Conservation (phyloP, 2,329 filamentous ascomycete genomes). For the Tolypocladium nubicola region DNA sequence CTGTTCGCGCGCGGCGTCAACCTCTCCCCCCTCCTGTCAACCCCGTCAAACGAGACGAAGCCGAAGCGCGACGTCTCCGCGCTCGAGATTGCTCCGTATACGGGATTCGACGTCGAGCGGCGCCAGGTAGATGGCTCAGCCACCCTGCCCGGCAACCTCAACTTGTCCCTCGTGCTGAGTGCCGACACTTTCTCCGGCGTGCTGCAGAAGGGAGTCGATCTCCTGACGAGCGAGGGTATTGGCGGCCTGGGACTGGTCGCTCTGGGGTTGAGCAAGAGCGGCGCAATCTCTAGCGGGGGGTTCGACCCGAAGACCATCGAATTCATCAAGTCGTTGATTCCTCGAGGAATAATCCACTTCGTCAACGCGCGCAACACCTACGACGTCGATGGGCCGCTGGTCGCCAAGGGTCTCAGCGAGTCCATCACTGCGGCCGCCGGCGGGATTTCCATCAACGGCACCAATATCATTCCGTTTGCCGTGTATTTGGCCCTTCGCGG, state of each 20-base stretch:
- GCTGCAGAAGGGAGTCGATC: conserved; percentile 16
- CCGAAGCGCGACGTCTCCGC: neutral
- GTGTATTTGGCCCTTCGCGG: conserved; percentile 3
- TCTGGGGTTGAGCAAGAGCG: conserved; percentile 13
- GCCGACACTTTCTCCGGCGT: conserved; percentile 17
- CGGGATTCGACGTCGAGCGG: neutral
- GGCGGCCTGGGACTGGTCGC: conserved; percentile 18
- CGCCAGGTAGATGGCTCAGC: neutral
- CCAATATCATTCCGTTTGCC: neutral
- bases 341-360: conserved; percentile 13
- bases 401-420: conserved; percentile 10
- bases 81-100: neutral
- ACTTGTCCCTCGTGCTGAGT: conserved; percentile 17
- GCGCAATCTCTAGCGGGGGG: conserved; percentile 6
- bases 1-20: conserved; percentile 12
- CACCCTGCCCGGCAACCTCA: neutral
- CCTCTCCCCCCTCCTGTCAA: neutral
- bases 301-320: conserved; percentile 4
- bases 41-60: neutral
- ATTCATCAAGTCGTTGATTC: conserved; percentile 1
- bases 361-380: conserved; percentile 14
- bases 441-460: conserved; percentile 3
- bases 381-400: conserved; percentile 12
- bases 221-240: conserved; percentile 20
- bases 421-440: conserved; percentile 4